Evolutionary conservation across 2,329 filamentous ascomycete genomes (phyloP).

Genomic region (Beauveria rudraprayagi): DNA sequence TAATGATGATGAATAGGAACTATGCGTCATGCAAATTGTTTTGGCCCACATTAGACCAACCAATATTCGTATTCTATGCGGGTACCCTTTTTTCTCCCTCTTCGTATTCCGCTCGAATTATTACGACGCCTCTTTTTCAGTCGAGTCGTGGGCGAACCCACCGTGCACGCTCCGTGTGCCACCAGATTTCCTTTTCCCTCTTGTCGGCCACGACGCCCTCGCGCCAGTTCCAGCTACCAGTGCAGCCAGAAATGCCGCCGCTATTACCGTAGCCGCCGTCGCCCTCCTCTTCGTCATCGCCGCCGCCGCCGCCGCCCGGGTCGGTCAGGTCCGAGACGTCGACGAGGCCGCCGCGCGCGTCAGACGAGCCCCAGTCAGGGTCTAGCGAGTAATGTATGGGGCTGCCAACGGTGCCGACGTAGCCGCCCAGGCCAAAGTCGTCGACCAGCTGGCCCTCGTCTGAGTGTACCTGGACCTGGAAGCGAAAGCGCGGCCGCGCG

Average conservation of each 20-base stretch:
- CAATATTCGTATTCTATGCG: neutral
- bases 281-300: constrained; percentile 11
- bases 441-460: constrained; percentile 44
- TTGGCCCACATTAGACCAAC: neutral
- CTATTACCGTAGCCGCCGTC: neutral
- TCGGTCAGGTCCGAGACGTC: constrained; percentile 43
- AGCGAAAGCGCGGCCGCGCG: constrained; percentile 44
- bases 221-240: constrained; percentile 38
- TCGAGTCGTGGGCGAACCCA: constrained; percentile 25
- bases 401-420: constrained; percentile 52
- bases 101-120: neutral
- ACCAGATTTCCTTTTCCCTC: constrained; percentile 43
- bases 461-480: constrained; percentile 50
- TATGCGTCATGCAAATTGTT: neutral
- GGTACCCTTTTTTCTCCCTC: neutral
- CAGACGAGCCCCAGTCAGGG: constrained; percentile 47
- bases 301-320: constrained; percentile 17
- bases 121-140: neutral
- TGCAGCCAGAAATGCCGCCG: constrained; percentile 26
- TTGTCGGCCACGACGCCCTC: constrained; percentile 31
- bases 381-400: constrained; percentile 52
- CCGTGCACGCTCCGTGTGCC: constrained; percentile 40
- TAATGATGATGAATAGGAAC: neutral
- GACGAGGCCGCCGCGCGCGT: constrained; percentile 49
- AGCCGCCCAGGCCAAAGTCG: constrained; percentile 49